Base-by-base conservation (phyloP, 495 filamentous ascomycete species). In the Xylaria palmicola region DNA sequence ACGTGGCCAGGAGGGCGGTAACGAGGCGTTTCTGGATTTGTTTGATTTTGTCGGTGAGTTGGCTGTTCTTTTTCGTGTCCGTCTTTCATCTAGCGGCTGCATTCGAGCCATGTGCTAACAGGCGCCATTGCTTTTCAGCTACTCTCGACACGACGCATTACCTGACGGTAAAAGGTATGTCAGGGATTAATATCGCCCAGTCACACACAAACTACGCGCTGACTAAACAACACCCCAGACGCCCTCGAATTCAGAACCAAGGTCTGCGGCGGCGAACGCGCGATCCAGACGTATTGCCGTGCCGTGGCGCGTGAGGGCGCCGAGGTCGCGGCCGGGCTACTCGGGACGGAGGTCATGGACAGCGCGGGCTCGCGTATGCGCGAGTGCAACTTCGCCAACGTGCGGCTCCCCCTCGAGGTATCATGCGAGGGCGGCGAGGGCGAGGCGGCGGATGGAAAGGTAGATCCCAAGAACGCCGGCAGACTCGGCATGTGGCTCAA, bases 331-430 rank as follows among this genome's bases (percentile, higher is more conserved):
- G 84, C 88, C 4, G 65, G 73, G 10, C 78, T 78, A 0, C 72
- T 93, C 0, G 86, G 83, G 0, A 93, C 91, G 4, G 83, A 88
- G 40, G 79, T 93, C 7, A 74, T 93, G 72, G 80, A 86, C 59
- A 76, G 78, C 48, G 74, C 73, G 59, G 69, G 56, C 0, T 65
- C 72, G 1, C 71, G 69, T 26, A 50, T 80, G 34, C 70, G 69
- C 0, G 65, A 71, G 0, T 77, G 76, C 75, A 64, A 63, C 63
- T 75, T 94, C 70, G 72, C 81, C 1, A 93, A 90, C 59, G 85
- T 94, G 6, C 72, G 82, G 29, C 75, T 93, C 56, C 91, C 91
- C 6, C 63, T 94, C 27, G 57, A 53, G 22, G 68, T 67, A 59
- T 74, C 54, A 50, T 66, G 53, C 62, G 56, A 48, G 65, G 54